Base-by-base conservation (phyloP, 306 rosid species). In the Cucurbita moschata region DNA sequence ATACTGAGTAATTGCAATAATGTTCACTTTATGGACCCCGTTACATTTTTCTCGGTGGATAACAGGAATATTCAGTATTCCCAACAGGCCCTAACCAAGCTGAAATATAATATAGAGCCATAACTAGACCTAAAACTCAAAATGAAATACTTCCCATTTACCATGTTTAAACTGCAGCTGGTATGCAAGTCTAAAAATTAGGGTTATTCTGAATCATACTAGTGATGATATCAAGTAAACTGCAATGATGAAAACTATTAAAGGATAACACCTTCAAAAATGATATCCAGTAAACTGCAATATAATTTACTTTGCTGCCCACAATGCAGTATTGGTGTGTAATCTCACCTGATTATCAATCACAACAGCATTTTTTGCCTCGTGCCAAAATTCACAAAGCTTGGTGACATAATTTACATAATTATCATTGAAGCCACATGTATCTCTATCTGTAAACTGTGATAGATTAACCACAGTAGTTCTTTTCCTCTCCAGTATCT, bases 331-430 rank as follows among this genome's bases (percentile, higher is more conserved):
- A 84, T 43, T 1, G 52, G 21, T 72, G 56, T 42, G 53, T 52
- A 72, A 61, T 46, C 84, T 79, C 53, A 87, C 92, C 77, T 85
- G 86, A 71, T 84, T 86, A 79, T 87, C 88, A 58, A 87, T 72
- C 47, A 87, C 80, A 76, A 86, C 79, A 72, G 92, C 89, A 79
- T 83, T 86, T 81, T 53, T 82, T 64, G 80, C 73, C 73, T 66
- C 79, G 50, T 69, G 81, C 90, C 87, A 84, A 73, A 76, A 77
- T 58, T 87, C 77, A 5, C 80, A 78, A 43, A 87, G 80, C 82
- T 81, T 89, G 79, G 80, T 85, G 43, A 87, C 77, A 18, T 81
- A 79, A 61, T 81, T 84, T 69, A 78, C 79, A 81, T 62, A 60
- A 75, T 54, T 71, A 79, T 51, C 71, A 73, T 69, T 75, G 37